Percentiles rank a stretch among this genome's conserved stretches.
Evolutionary conservation across 805 yeast species (phyloP).

Genomic region (Teunomyces atbi): DNA sequence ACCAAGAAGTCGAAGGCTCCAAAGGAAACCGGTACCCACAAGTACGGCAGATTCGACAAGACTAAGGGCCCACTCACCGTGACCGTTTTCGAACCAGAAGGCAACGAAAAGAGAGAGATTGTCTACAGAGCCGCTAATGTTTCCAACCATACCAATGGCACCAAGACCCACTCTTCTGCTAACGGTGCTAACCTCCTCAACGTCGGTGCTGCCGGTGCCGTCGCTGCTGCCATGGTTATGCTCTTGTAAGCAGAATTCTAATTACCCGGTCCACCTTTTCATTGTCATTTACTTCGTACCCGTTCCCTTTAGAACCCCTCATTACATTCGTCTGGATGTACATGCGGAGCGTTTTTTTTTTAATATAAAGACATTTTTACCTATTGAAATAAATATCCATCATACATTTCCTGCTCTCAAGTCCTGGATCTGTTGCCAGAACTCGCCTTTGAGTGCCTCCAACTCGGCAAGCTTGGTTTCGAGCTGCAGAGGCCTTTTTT

Average conservation of each 20-base stretch:
- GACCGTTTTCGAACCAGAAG: conserved; percentile 26
- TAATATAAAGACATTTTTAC: conserved; percentile 1
- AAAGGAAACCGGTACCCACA: conserved; percentile 32
- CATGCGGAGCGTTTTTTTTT: neutral
- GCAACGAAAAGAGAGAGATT: conserved; percentile 6
- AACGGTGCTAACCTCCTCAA: conserved; percentile 21
- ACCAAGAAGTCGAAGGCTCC: conserved; percentile 35
- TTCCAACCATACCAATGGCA: conserved; percentile 19
- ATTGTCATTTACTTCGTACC: conserved; percentile 1
- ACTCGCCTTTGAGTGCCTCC: conserved; percentile 11
- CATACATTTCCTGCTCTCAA: neutral
- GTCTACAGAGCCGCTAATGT: conserved; percentile 13
- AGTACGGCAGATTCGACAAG: conserved; percentile 34
- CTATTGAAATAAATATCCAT: neutral
- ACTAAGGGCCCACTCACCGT: conserved; percentile 36
- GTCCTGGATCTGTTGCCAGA: conserved; percentile 3
- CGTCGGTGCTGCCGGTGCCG: conserved; percentile 40
- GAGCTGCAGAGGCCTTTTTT: neutral
- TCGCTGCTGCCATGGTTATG: conserved; percentile 51
- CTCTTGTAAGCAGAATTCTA: conserved; percentile 28
- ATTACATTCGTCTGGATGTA: neutral
- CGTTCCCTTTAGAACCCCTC: neutral
- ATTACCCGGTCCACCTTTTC: neutral
- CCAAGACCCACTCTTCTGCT: conserved; percentile 18
- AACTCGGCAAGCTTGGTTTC: conserved; percentile 12